phyloP scores from a whole-genome alignment of 192 early-diverging fungal species.

The Coemansia sp. region DNA sequence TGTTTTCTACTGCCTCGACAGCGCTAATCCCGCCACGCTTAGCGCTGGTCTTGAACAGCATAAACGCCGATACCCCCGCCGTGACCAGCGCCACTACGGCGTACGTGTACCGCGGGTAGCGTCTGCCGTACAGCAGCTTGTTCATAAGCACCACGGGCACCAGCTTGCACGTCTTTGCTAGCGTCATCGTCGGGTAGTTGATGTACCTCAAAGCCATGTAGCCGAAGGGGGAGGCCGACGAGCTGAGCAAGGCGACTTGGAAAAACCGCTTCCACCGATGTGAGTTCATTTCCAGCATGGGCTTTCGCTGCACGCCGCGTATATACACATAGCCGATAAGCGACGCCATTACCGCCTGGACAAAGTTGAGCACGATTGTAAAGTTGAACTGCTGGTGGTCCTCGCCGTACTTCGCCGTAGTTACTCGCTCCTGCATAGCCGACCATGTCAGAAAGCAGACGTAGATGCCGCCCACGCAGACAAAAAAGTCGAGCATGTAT shows the following conservation, averaged over 20 bases:
- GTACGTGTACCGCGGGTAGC: constrained; percentile 89
- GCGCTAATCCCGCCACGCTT: constrained; percentile 2
- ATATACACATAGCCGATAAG: constrained; percentile 79
- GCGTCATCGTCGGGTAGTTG: constrained; percentile 96
- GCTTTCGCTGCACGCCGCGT: constrained; percentile 53
- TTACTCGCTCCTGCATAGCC: constrained; percentile 91
- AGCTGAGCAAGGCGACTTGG: constrained; percentile 75
- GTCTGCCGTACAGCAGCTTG: constrained; percentile 85
- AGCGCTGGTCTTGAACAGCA: constrained; percentile 71
- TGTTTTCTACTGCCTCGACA: constrained; percentile 57
- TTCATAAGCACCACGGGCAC: constrained; percentile 97
- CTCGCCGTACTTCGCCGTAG: constrained; percentile 76
- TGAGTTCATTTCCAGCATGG: constrained; percentile 43
- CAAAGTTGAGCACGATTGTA: constrained; percentile 90
- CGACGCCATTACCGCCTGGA: constrained; percentile 82
- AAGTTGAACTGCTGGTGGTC: constrained; percentile 75
- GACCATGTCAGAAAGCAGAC: constrained; percentile 97
- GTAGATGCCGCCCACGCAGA: constrained; percentile 87
- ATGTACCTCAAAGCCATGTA: constrained; percentile 93
- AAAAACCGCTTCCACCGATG: constrained; percentile 67
- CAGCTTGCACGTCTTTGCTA: constrained; percentile 97
- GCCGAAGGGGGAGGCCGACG: constrained; percentile 86
- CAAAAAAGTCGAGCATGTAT: constrained; percentile 63
- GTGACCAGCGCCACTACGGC: constrained; percentile 87
- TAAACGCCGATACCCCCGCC: constrained; percentile 90